Evolutionary conservation across 192 early-diverging fungal species (phyloP), one percentile per base, ranked within the genome.

Genomic region (Entomortierella lignicola): DNA sequence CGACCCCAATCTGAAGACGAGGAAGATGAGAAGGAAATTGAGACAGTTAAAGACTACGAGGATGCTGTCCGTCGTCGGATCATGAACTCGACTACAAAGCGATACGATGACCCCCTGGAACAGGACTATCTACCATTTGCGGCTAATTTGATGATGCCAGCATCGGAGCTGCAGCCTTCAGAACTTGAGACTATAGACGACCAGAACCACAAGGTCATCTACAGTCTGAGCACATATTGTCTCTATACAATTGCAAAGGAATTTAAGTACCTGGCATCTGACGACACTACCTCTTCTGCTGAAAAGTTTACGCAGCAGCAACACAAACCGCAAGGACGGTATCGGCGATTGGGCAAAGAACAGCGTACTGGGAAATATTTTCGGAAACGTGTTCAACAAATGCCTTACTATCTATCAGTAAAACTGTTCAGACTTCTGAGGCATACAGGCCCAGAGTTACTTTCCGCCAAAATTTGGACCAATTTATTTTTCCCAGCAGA

Each of bases 1-100:
- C 54, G 15, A 63, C 13, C 27, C 27, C 32, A 62, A 15, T 44
- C 27, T 26, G 15, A 57, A 17, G 55, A 72, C 55, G 31, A 56
- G 30, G 44, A 47, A n/a, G 58, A 75, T 54, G 71, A 73, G 50
- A 59, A 73, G 37, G 72, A 75, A 25, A 68, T 75, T 37, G 58
- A 75, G 42, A 75, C 69, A 20, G 52, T 63, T 29, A 63, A 50
- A 44, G 69, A 67, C n/a, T 75, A 75, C 8, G 65, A 75, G 34
- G 72, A 75, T 43, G 72, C 72, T 2, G 72, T 75, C 0, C 72
- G 66, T 23, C 59, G 60, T 37, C 31, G 52, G 44, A 61, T 67
- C 17, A 18, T 75, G 18, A 75, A 31, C 27, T 68, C 72, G 21
- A 61, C 65, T 17, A 68, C 60, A 20, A 57, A 62, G 13, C 59